Evolutionary conservation across 768 basidiomycete genomes (phyloP), one percentile per base, ranked within the genome.

Genomic region (Boletus rubroflammeus): DNA sequence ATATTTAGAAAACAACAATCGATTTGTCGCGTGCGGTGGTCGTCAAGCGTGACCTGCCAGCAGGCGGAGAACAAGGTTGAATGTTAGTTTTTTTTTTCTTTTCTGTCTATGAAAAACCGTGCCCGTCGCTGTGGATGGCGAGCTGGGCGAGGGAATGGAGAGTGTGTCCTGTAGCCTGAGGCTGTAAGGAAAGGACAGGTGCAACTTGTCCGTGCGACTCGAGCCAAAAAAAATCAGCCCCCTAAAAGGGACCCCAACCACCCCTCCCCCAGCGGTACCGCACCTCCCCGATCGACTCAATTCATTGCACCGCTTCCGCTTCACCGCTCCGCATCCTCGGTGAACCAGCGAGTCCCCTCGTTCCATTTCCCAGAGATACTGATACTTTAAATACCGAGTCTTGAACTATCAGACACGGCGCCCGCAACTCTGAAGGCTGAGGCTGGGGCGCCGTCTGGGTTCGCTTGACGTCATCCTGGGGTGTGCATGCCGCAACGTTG

Each of bases 11-110:
- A 78, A 74, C 71, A 76, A 74, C 73, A 75, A 67, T 70, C 60
- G 74, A 75, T 75, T 74, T 77, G 74, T 79, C 78, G 83, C 78
- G 82, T 79, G 83, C 73, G 81, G 79, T 83, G 83, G 87, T 86
- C 86, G 85, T 88, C 79, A 85, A 82, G 78, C 83, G 80, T 82
- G 86, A 89, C 88, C 88, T 89, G 88, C 88, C 88, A 87, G 88
- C 88, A 89, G 88, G 87, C 84, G 79, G 81, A 75, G 77, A 81
- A 80, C 77, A 81, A 76, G 77, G 76, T 75, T 79, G 77, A 75
- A 75, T 71, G 74, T 51, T 48, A 43, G 54, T 66, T 63, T 63
- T 62, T 56, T 56, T 57, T 44, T 58, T n/a, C 59, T 58, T 67
- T 68, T 62, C 67, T 65, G 70, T 78, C 75, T 78, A 78, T 70